Conservation (phyloP, 768 basidiomycete genomes). For the Mycena vulgaris region DNA sequence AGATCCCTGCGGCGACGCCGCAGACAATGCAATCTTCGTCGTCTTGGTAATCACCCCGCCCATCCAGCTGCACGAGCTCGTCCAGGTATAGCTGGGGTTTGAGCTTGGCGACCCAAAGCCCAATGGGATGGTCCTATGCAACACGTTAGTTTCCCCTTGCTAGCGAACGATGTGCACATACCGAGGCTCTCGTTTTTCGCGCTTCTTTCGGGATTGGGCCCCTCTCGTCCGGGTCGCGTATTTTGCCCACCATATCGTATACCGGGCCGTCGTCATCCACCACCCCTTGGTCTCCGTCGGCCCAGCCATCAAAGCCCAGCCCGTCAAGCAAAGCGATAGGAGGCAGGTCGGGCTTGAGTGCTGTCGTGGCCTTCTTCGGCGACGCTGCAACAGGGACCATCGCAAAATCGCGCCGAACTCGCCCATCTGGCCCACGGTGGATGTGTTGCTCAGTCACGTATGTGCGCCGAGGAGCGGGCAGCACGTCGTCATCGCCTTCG, state of each 20-base stretch:
- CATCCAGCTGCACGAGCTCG: too few relatives aligned
- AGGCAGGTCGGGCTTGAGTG: background rate
- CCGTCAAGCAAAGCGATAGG: background rate
- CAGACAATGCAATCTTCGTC: too few relatives aligned
- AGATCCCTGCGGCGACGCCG: too few relatives aligned
- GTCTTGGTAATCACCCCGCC: too few relatives aligned
- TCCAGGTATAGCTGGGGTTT: slow-evolving; percentile 15
- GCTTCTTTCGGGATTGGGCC: background rate
- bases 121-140: background rate
- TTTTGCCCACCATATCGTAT: background rate
- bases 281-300: too few relatives aligned
- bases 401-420: background rate
- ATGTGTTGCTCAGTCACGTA: background rate
- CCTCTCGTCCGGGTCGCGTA: background rate
- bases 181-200: background rate
- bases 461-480: background rate
- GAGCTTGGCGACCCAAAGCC: background rate
- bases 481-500: background rate
- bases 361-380: background rate
- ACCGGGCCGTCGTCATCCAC: background rate
- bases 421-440: background rate
- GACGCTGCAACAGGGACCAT: background rate
- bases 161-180: background rate
- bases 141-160: background rate
- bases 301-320: background rate